Evolutionary conservation across 305 asterid genomes (phyloP).

Genomic region (Fraxinus platypoda): DNA sequence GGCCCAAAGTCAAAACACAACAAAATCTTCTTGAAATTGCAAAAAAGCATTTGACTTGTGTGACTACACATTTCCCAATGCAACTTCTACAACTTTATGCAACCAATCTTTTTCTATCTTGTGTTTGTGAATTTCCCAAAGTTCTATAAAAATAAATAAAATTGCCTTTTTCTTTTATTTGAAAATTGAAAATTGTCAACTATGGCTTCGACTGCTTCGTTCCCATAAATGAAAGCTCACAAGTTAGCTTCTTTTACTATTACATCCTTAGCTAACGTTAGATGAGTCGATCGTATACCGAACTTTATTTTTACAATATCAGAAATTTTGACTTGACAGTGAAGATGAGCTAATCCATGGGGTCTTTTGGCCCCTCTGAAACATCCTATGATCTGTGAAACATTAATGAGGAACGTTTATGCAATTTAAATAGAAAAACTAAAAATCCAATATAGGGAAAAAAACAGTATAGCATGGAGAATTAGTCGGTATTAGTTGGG

Average conservation of each 20-base stretch:
- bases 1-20: neutral
- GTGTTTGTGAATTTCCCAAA: neutral
- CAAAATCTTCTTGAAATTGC: neutral
- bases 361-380: neutral
- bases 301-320: neutral
- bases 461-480: neutral
- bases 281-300: neutral
- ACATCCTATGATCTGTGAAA: neutral
- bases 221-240: neutral
- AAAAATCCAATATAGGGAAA: too few relatives aligned
- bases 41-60: neutral
- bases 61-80: neutral
- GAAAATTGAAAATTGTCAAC: neutral
- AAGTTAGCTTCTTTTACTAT: neutral
- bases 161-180: neutral
- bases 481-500: slow-evolving; percentile 24
- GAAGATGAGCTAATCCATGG: neutral
- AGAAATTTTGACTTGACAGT: neutral
- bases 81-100: neutral
- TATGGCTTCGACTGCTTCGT: neutral
- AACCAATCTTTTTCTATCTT: neutral
- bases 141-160: neutral
- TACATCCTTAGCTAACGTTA: neutral
- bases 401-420: neutral
- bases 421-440: too few relatives aligned